Evolutionary conservation across 179 eudicot species (phyloP).

Genomic region (Patellifolia procumbens): DNA sequence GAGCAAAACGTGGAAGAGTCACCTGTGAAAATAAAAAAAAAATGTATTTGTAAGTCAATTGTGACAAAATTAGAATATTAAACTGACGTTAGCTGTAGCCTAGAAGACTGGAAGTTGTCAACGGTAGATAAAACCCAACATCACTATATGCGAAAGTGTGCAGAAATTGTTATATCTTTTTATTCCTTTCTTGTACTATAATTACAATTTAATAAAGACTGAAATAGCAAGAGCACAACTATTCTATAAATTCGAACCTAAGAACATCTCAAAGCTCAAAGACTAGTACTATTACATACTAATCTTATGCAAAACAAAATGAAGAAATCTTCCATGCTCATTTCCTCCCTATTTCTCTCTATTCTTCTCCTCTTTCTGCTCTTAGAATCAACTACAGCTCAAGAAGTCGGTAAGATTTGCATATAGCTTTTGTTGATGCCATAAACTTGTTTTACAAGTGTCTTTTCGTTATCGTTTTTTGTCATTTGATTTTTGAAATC

Average conservation of each 20-base stretch:
- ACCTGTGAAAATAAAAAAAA: too few species aligned
- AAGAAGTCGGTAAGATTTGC: conserved; percentile 48
- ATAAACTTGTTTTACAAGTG: too few species aligned
- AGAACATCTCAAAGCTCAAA: background rate
- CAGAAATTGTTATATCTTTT: background rate
- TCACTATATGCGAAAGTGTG: background rate
- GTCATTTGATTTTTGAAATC: too few species aligned
- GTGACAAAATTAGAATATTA: background rate
- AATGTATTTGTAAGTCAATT: too few species aligned
- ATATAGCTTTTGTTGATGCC: too few species aligned
- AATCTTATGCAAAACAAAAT: background rate
- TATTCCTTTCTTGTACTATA: background rate
- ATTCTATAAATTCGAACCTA: conserved; percentile 3
- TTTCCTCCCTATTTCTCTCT: background rate
- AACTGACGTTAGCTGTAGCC: background rate
- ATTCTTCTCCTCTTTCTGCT: background rate
- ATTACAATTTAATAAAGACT: background rate
- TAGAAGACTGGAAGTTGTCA: background rate
- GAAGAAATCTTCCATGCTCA: conserved; percentile 8
- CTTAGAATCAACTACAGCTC: conserved; percentile 14
- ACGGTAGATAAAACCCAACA: background rate
- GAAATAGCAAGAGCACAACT: background rate
- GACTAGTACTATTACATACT: background rate
- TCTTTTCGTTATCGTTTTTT: background rate
- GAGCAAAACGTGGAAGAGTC: too few species aligned